phyloP scores from a whole-genome alignment of 2,329 filamentous ascomycete genomes.

The Rhynchosporium secalis region DNA sequence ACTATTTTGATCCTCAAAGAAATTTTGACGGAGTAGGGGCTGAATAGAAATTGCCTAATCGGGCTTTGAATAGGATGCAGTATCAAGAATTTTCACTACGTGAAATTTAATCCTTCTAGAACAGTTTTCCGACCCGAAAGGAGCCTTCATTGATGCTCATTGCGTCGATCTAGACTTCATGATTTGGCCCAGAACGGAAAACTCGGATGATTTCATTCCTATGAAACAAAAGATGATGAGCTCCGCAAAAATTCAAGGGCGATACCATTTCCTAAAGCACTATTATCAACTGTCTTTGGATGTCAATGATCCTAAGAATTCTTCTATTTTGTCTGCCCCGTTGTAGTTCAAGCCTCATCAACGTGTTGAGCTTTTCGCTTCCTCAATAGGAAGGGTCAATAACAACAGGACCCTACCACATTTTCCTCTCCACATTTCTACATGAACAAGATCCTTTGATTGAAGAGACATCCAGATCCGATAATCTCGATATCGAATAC shows the following conservation, averaged over 20 bases:
- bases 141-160: background rate
- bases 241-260: background rate
- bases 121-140: background rate
- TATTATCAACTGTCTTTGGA: background rate
- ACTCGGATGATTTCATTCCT: background rate
- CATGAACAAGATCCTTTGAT: constrained; percentile 5
- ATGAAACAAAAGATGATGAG: background rate
- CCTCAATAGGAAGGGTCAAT: constrained; percentile 22
- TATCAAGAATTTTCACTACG: background rate
- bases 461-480: background rate
- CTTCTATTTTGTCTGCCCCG: background rate
- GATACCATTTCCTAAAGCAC: background rate
- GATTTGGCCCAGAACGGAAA: background rate
- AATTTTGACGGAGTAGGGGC: constrained; percentile 27
- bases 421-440: background rate
- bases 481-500: constrained; percentile 2
- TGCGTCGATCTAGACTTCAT: background rate
- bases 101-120: background rate
- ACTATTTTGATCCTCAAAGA: constrained; percentile 17
- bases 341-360: constrained; percentile 1
- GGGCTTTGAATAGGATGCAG: constrained; percentile 1
- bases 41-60: constrained; percentile 26
- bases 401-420: background rate
- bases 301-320: background rate
- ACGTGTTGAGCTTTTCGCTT: constrained; percentile 5